Evolutionary conservation across 345 rosid genomes (phyloP).

Genomic region (Lenwebbia sp.): DNA sequence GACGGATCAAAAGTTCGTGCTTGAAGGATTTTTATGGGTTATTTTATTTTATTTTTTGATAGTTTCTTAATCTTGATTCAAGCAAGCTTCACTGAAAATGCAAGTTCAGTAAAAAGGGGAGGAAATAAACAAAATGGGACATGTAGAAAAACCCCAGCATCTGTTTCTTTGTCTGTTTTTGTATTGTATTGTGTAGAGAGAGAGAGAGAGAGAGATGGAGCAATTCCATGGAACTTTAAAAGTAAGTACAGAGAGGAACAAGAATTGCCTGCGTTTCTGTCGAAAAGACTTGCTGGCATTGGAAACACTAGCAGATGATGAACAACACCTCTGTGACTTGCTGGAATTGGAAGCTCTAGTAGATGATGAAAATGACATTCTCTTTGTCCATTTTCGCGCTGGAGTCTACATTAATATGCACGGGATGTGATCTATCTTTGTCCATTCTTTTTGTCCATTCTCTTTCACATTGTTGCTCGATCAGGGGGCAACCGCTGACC

Average conservation of each 20-base stretch:
- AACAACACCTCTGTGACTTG: not conserved
- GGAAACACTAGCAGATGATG: not conserved
- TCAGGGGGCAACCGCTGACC: not conserved
- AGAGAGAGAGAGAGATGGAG: too few species aligned
- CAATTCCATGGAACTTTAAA: too few species aligned
- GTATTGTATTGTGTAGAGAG: too few species aligned
- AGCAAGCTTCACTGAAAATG: not conserved
- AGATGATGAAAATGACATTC: not conserved
- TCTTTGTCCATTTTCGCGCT: not conserved
- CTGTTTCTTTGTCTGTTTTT: not conserved
- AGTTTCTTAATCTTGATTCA: not conserved
- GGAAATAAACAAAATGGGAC: not conserved
- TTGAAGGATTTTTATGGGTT: not conserved
- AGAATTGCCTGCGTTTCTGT: too few species aligned
- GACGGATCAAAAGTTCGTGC: not conserved
- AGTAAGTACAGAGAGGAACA: too few species aligned
- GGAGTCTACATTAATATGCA: not conserved
- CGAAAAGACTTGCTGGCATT: not conserved
- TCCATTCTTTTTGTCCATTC: constrained; percentile 2
- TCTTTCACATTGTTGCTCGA: not conserved
- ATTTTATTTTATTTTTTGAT: too few species aligned
- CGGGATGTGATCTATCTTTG: not conserved
- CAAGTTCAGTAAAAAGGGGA: not conserved
- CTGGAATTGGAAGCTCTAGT: too few species aligned
- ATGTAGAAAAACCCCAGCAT: not conserved